Evolutionary conservation across 2,329 filamentous ascomycete genomes (phyloP), one percentile per base, ranked within the genome.

Genomic region (Lithohypha guttulata): DNA sequence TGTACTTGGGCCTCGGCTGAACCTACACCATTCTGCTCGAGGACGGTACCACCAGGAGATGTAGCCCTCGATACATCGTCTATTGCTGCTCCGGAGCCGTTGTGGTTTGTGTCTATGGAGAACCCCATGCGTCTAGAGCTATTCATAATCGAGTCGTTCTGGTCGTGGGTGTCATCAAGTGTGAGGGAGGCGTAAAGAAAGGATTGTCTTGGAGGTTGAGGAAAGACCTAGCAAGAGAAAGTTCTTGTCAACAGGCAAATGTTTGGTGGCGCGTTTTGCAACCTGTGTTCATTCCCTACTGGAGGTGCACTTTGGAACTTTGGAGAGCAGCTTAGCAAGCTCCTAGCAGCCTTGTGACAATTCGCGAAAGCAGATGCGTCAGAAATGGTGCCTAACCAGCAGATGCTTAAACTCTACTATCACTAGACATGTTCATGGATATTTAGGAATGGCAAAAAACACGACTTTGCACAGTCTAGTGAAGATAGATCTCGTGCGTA

Each of bases 11-110:
- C 65, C 21, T 59, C 58, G 47, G 70, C 67, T 42, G 61, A 61
- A 43, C 61, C 58, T 32, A 59, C 54, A 48, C 69, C 69, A 52
- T 75, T 71, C 43, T 64, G 53, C 50, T 67, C 64, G 20, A 53
- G 47, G 18, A 57, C 60, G 48, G 59, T 63, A 48, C 59, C 69
- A 46, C 84, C 85, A 2, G 87, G 87, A 2, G 86, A 89, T 29
- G 86, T 91, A 26, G 85, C 84, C 57, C 86, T 77, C 34, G 87
- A 94, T 54, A 84, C 79, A 52, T 83, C 78, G 10, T 22, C 18
- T n/a, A 18, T 18, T 21, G 17, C 23, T 51, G 84, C 18, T 34
- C 21, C 21, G 3, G 20, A 15, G 29, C 25, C n/a, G 23, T 19
- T 30, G 20, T 33, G 29, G 18, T 39, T n/a, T 5, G 11, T 39